Evolutionary conservation across 768 basidiomycete genomes (phyloP).

Genomic region (Tylopilus plumbeoviolaceoides): DNA sequence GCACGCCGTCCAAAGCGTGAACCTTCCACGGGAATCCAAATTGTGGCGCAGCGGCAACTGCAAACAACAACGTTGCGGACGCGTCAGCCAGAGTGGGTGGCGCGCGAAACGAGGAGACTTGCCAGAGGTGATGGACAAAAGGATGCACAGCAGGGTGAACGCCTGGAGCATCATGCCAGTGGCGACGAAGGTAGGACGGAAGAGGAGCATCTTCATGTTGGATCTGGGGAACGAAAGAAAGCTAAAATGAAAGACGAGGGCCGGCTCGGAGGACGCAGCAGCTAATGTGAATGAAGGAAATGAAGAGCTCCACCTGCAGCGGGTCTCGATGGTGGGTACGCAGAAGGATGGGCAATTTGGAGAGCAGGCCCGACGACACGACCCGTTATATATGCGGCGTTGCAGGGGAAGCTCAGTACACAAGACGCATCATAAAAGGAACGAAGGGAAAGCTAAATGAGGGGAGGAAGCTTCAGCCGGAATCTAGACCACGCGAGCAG

Average conservation of each 20-base stretch:
- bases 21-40: slow-evolving; percentile 10
- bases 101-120: not conserved
- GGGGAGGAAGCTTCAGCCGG: not conserved
- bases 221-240: not conserved
- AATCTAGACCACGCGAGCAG: too few species aligned
- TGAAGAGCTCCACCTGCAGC: not conserved
- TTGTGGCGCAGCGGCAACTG: slow-evolving; percentile 20
- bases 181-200: slow-evolving; percentile 18
- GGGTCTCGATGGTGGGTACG: not conserved
- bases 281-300: too few species aligned
- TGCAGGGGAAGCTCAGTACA: not conserved
- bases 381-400: slow-evolving; percentile 10
- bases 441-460: not conserved
- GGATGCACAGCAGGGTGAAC: slow-evolving; percentile 7
- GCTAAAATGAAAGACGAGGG: slow-evolving; percentile 4
- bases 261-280: slow-evolving; percentile 7
- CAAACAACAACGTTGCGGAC: not conserved
- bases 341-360: not conserved
- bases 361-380: not conserved
- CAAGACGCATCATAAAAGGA: slow-evolving; percentile 19
- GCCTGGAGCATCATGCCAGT: slow-evolving; percentile 3
- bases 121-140: slow-evolving; percentile 12
- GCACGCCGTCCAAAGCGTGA: slow-evolving; percentile 6
- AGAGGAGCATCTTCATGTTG: slow-evolving; percentile 19
- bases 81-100: not conserved